Conservation (phyloP, 2,329 filamentous ascomycete genomes). For the Curvularia eragrostidis region DNA sequence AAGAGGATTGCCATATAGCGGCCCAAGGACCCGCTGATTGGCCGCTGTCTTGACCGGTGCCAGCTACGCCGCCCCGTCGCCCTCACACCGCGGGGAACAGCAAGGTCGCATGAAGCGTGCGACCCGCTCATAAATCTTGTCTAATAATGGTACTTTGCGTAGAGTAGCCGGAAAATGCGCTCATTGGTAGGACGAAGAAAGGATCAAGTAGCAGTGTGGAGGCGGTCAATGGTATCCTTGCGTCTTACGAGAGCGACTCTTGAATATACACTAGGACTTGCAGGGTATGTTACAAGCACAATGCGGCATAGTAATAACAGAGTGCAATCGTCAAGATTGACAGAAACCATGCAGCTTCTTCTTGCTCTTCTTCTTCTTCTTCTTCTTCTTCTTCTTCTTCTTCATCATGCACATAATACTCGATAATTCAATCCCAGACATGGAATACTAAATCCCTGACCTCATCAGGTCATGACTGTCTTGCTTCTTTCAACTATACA, state of each 20-base stretch:
- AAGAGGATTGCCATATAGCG: conserved; percentile 15
- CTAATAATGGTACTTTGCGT: not conserved
- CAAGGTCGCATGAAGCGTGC: conserved; percentile 2
- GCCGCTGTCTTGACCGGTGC: conserved; percentile 18
- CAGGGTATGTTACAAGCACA: no score
- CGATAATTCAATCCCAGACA: not conserved
- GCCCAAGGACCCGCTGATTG: conserved; percentile 16
- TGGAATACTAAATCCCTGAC: not conserved
- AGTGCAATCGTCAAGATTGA: no score
- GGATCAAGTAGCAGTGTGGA: not conserved
- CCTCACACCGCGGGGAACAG: not conserved
- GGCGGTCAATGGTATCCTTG: not conserved
- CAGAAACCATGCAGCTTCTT: not conserved
- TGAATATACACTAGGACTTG: no score
- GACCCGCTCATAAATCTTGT: not conserved
- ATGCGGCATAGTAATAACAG: no score
- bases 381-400: no score
- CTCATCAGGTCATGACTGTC: not conserved
- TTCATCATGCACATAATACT: not conserved
- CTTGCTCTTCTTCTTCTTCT: no score
- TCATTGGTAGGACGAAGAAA: not conserved
- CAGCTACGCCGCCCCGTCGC: not conserved
- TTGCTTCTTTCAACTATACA: not conserved
- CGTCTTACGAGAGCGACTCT: not conserved
- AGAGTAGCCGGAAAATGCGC: not conserved